phyloP scores from a whole-genome alignment of 257 asterid genomes.

The Scutellaria baicalensis region DNA sequence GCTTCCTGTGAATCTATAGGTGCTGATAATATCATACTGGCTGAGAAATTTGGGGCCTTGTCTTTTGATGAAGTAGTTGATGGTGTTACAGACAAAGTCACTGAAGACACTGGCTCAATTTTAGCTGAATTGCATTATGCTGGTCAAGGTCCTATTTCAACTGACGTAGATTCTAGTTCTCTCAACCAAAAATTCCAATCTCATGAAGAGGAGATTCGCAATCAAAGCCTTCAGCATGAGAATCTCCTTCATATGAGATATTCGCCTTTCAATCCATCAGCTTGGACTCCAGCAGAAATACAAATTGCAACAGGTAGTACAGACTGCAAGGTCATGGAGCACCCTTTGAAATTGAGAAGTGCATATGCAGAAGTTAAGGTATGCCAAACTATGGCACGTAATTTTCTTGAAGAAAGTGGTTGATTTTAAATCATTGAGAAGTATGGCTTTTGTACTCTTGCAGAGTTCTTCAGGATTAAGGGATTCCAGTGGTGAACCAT shows the following conservation, averaged over 20 bases:
- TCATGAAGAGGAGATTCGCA: conserved; percentile 21
- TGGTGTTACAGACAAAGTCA: conserved; percentile 17
- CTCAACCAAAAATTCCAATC: conserved; percentile 13
- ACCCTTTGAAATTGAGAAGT: conserved; percentile 71
- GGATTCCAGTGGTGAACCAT: conserved; percentile 82
- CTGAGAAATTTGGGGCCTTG: conserved; percentile 37
- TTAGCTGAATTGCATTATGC: conserved; percentile 42
- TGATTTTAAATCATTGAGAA: not conserved
- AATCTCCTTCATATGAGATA: conserved; percentile 6
- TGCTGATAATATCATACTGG: conserved; percentile 24
- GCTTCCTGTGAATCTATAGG: conserved; percentile 10
- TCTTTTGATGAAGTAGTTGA: conserved; percentile 31
- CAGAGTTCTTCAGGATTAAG: conserved; percentile 62
- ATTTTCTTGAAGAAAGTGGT: not conserved
- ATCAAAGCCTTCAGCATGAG: conserved; percentile 20
- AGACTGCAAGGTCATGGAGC: conserved; percentile 54
- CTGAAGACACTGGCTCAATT: conserved; percentile 34
- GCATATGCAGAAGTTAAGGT: conserved; percentile 80
- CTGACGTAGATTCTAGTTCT: conserved; percentile 19
- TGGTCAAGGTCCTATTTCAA: conserved; percentile 25
- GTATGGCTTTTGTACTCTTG: conserved; percentile 12
- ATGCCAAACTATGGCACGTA: conserved; percentile 9
- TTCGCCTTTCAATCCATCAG: conserved; percentile 35
- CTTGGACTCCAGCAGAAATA: conserved; percentile 83
- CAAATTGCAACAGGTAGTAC: conserved; percentile 72